These are phyloP conservation scores for Aquilaria malaccensis DNA, from an alignment of 345 rosid species.

Conservation along the genomic window DNA sequence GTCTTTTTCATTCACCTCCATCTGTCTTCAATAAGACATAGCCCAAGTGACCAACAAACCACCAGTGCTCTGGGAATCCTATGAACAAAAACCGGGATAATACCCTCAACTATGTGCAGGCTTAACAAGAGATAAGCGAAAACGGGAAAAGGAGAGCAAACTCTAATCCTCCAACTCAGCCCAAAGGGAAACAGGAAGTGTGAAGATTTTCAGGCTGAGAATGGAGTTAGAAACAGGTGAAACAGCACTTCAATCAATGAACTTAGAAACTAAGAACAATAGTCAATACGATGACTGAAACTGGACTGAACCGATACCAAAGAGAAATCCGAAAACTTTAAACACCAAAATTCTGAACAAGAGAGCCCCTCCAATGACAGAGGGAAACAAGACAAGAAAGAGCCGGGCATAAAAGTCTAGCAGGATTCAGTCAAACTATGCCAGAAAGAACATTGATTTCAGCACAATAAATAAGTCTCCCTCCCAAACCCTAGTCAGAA, in stretches of 20 bases:
- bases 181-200: constrained; percentile 1
- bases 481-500: constrained; percentile 69
- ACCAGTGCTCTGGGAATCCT: constrained; percentile 12
- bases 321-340: constrained; percentile 20
- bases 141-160: constrained; percentile 1
- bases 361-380: constrained; percentile 18
- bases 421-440: constrained; percentile 52
- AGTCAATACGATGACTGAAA: constrained; percentile 15
- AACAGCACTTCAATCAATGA: constrained; percentile 15
- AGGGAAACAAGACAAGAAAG: constrained; percentile 26
- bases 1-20: constrained; percentile 64
- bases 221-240: constrained; percentile 4
- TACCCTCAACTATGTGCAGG: constrained; percentile 7
- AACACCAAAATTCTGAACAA: constrained; percentile 21
- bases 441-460: constrained; percentile 46
- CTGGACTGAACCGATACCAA: constrained; percentile 24
- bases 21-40: constrained; percentile 26
- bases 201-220: constrained; percentile 3
- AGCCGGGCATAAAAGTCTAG: constrained; percentile 18
- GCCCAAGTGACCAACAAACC: constrained; percentile 14
- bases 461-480: constrained; percentile 40
- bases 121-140: constrained; percentile 18
- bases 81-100: constrained; percentile 13
- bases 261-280: constrained; percentile 16
- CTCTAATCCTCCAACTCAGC: constrained; percentile 19